A percentile compares a stretch with the other conserved stretches of the same genome.
These are phyloP conservation scores for Mycosarcoma mackinlayi DNA, from an alignment of 1,284 basidiomycete species.

Conservation along the genomic window DNA sequence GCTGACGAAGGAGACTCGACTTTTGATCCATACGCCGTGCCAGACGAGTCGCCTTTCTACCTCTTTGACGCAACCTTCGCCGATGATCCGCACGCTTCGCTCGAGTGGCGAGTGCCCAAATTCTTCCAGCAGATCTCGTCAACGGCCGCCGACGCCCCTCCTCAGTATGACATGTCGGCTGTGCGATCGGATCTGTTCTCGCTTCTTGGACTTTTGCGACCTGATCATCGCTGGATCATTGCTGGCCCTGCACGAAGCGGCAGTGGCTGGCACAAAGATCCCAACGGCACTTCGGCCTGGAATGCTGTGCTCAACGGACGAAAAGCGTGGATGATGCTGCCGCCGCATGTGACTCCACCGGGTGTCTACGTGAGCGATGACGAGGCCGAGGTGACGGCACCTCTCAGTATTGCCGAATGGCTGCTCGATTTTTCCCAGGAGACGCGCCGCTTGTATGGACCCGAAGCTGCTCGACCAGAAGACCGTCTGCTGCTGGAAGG, in stretches of 20 bases:
- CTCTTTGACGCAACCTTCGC: conserved; percentile 62
- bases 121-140: conserved; percentile 49
- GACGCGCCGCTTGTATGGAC: conserved; percentile 67
- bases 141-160: conserved; percentile 18
- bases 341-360: conserved; percentile 69
- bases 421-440: conserved; percentile 68
- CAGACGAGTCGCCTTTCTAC: conserved; percentile 65
- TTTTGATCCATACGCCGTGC: conserved; percentile 52
- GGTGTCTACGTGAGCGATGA: conserved; percentile 69
- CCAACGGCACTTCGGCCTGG: conserved; percentile 70
- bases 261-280: conserved; percentile 68
- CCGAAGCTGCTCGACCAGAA: conserved; percentile 30
- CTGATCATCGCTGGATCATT: conserved; percentile 64
- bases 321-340: conserved; percentile 70
- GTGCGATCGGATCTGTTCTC: conserved; percentile 60
- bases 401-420: conserved; percentile 69
- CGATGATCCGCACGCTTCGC: conserved; percentile 43
- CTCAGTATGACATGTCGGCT: conserved; percentile 32
- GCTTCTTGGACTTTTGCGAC: conserved; percentile 51
- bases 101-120: conserved; percentile 57
- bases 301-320: conserved; percentile 69
- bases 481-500: conserved; percentile 67
- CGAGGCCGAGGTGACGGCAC: conserved; percentile 68
- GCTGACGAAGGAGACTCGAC: conserved; percentile 38
- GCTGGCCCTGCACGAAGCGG: conserved; percentile 61